Evolutionary conservation across 2,329 filamentous ascomycete genomes (phyloP).

Genomic region (Anisogramma anomala): DNA sequence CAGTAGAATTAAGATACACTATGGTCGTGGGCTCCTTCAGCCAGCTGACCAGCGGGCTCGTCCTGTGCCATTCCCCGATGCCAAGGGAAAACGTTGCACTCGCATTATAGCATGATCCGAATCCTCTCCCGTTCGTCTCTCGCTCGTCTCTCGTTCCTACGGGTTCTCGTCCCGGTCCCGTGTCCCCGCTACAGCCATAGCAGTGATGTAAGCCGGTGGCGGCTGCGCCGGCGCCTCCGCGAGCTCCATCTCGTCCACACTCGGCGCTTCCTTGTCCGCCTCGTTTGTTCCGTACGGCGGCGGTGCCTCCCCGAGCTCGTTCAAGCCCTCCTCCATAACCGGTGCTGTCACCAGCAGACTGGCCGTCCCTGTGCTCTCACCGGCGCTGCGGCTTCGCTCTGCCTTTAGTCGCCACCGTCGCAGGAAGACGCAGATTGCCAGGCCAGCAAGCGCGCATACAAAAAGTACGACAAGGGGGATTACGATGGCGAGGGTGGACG

Average conservation of each 20-base stretch:
- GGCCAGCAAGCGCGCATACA: background rate
- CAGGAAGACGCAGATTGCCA: background rate
- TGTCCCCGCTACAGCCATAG: background rate
- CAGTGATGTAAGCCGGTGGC: background rate
- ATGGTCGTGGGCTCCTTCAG: too few species aligned
- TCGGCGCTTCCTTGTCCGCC: background rate
- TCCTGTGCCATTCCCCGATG: too few species aligned
- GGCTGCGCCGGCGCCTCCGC: background rate
- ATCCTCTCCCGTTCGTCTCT: too few species aligned
- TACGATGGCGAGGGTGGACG: background rate
- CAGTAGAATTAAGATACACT: too few species aligned
- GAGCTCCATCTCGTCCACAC: background rate
- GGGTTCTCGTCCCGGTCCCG: too few species aligned
- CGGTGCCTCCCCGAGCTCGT: constrained; percentile 20
- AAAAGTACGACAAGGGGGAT: constrained; percentile 10
- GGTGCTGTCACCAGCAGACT: constrained; percentile 1
- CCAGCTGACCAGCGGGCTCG: too few species aligned
- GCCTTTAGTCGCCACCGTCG: background rate
- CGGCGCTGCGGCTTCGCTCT: background rate
- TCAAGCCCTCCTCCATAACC: constrained; percentile 16
- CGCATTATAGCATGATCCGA: too few species aligned
- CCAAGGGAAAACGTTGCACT: too few species aligned
- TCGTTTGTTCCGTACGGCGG: constrained; percentile 16
- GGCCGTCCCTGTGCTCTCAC: background rate
- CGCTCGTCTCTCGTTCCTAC: too few species aligned